Base-by-base conservation (phyloP, 2,329 filamentous ascomycete genomes). In the Bipolaris sorokiniana region DNA sequence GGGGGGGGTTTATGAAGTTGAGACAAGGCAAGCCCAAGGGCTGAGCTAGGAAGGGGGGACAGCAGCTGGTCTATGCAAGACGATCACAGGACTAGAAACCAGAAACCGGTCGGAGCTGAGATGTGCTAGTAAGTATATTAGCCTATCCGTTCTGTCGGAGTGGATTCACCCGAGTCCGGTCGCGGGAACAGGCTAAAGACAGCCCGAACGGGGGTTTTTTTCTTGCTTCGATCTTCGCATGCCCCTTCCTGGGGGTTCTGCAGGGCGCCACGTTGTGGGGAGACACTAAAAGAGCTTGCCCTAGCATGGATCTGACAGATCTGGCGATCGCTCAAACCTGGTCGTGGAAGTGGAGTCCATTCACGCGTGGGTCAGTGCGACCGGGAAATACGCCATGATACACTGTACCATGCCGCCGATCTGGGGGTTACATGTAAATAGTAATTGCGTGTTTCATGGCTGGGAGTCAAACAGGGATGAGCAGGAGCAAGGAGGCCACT, bases 41-140 rank as follows among this genome's bases (percentile, higher is more conserved):
- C 28, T 31, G 28, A 10, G 28, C 28, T 13, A 13, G 28, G 28
- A 31, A 31, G 28, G 28, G 28, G 28, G 36, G 28, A n/a, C 20
- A 56, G 41, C 42, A 34, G 38, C 41, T 31, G 47, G 53, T 26
- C 41, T 51, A 49, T 56, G 48, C 53, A 52, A 36, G 38, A 33
- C 11, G 47, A 34, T 31, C 7, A 36, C 36, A 36, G 51, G 28
- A 31, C 28, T 11, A 50, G 51, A 44, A 28, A 42, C 40, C 26
- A 42, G 33, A 31, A 41, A 33, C 23, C 28, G 10, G 36, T 48
- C 51, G 31, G 26, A 40, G 38, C 34, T 42, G 52, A 38, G 18
- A 41, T 28, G 52, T 16, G 11, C 28, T 46, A 16, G 28, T 28
- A 26, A 28, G 11, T 20, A 52, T 26, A 31, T 42, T 52, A 52